Base-by-base conservation (phyloP, 352 stramenopile species). In the Globisporangium emineosum region DNA sequence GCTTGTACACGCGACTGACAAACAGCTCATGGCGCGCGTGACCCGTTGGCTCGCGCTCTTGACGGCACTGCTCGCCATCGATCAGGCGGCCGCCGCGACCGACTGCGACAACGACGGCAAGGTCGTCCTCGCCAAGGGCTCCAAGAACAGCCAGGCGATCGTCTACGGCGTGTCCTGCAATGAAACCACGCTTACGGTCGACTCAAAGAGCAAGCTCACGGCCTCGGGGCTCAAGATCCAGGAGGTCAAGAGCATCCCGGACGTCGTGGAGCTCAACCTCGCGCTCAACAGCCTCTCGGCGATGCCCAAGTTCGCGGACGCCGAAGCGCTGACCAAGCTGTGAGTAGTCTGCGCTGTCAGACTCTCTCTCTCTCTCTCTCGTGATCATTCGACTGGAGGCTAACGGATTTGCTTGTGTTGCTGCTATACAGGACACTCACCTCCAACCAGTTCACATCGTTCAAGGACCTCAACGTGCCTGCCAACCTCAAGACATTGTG, bases 201-300 rank as follows among this genome's bases (percentile, higher is more conserved):
- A 57, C 59, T 66, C 72, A 23, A 70, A 75, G 52, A 60, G 56
- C 55, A 73, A 72, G 51, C 69, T 91, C 30, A 66, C 60, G 17
- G 82, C 74, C 50, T 73, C 60, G 32, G 73, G 63, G 1, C 53
- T 77, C 60, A 69, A 70, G 54, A 89, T 91, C 66, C 19, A 85
- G 64, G 55, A 71, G 49, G 72, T 91, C 12, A 54, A 73, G 23
- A 88, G 78, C 60, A 64, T 73, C 15, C 80, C 83, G 4, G 60
- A 87, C 57, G 64, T 79, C 43, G 67, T 75, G 37, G 77, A 69
- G 52, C 70, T 89, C 70, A 86, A 75, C 52, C 69, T 86, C 29
- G 77, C 77, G 32, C 65, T 79, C n/a, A 86, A 86, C 65, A 83
- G 80, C 57, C 75, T 86, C 33, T 68, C 78, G 33, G 70, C 73